Evolutionary conservation across 2,329 filamentous ascomycete genomes (phyloP).

Genomic region (Talaromyces sp.): DNA sequence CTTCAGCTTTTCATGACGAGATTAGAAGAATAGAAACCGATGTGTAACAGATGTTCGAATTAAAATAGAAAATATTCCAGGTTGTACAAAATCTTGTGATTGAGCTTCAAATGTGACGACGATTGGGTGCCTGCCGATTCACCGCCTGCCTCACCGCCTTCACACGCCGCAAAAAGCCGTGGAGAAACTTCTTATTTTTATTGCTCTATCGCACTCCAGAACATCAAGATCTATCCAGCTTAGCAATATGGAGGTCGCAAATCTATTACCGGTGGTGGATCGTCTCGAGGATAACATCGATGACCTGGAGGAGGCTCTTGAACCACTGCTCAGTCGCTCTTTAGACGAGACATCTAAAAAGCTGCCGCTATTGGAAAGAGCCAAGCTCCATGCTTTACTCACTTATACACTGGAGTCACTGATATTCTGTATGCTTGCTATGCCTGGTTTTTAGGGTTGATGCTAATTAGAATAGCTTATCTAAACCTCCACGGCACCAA

Average conservation of each 20-base stretch:
- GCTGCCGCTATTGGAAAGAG: constrained; percentile 88
- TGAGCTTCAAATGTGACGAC: constrained; percentile 8
- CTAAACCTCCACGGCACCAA: constrained; percentile 76
- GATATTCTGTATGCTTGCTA: constrained; percentile 67
- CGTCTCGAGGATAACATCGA: constrained; percentile 77
- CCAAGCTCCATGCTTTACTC: constrained; percentile 84
- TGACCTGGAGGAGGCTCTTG: constrained; percentile 69
- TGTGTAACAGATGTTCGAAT: background rate
- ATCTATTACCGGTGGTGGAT: constrained; percentile 67
- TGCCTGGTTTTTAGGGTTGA: background rate
- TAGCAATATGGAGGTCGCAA: constrained; percentile 52
- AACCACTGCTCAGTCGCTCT: constrained; percentile 67
- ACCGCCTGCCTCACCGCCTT: constrained; percentile 19
- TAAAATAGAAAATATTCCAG: background rate
- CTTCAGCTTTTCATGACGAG: background rate
- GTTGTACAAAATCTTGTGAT: background rate
- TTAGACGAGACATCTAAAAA: constrained; percentile 70
- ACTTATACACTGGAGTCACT: constrained; percentile 89
- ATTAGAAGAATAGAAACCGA: background rate
- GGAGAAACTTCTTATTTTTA: constrained; percentile 8
- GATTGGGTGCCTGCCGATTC: background rate
- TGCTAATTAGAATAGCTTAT: constrained; percentile 55
- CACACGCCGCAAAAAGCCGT: constrained; percentile 6
- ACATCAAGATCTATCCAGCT: background rate
- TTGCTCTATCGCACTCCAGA: background rate